Evolutionary conservation across 139 green algal species (phyloP).

Genomic region (Picochlorum costavermella): DNA sequence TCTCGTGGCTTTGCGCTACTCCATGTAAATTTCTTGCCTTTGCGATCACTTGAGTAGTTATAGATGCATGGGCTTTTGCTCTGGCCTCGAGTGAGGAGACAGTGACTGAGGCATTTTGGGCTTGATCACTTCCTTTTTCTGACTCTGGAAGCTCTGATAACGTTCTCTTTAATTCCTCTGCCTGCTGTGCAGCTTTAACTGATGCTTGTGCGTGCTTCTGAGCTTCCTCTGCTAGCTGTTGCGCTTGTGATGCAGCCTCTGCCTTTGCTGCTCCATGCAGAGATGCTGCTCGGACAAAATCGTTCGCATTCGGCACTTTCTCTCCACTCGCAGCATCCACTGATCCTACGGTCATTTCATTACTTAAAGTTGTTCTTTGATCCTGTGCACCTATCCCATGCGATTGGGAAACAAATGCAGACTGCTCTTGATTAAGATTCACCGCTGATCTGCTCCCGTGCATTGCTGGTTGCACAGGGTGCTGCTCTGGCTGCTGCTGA

Average conservation of each 20-base stretch:
- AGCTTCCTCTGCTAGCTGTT: slow-evolving; percentile 36
- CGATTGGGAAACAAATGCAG: slow-evolving; percentile 9
- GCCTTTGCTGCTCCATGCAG: slow-evolving; percentile 19
- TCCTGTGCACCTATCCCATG: background rate
- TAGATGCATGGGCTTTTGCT: slow-evolving; percentile 23
- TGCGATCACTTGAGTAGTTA: slow-evolving; percentile 19
- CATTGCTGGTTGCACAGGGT: background rate
- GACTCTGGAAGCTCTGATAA: slow-evolving; percentile 22
- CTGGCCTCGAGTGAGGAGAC: slow-evolving; percentile 21
- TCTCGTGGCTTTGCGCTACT: slow-evolving; percentile 46
- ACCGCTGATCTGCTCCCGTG: background rate
- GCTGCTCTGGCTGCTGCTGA: background rate
- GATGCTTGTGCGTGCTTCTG: slow-evolving; percentile 51
- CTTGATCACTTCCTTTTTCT: background rate
- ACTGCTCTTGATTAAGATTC: background rate
- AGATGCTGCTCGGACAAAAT: slow-evolving; percentile 24
- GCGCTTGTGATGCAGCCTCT: slow-evolving; percentile 17
- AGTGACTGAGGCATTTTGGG: slow-evolving; percentile 18
- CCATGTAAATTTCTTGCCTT: slow-evolving; percentile 29
- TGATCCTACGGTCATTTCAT: background rate
- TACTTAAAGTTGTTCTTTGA: background rate
- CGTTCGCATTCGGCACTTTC: slow-evolving; percentile 13
- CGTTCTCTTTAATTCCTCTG: slow-evolving; percentile 35
- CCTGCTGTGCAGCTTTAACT: slow-evolving; percentile 24
- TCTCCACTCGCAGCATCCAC: slow-evolving; percentile 1